Evolutionary conservation across 192 early-diverging fungal species (phyloP).

Genomic region (Entophlyctis luteolus): DNA sequence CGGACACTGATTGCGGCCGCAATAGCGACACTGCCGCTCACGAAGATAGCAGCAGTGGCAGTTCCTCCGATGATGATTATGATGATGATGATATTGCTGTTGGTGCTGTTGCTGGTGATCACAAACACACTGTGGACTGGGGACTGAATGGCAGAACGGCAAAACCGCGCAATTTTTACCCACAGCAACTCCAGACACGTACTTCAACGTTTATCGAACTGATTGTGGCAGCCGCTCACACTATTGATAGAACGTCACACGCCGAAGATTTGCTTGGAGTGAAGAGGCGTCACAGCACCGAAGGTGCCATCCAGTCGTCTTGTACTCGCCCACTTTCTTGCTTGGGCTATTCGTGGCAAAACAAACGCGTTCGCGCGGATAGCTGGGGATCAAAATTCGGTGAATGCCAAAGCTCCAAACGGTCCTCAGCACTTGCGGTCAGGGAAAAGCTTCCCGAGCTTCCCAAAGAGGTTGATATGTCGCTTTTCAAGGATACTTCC

Average conservation of each 20-base stretch:
- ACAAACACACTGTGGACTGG: not conserved
- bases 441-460: not conserved
- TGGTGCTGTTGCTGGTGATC: not conserved
- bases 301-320: no score
- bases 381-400: no score
- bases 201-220: not conserved
- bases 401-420: no score
- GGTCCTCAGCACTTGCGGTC: not conserved
- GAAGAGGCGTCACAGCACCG: no score
- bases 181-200: not conserved
- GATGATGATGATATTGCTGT: not conserved
- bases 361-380: not conserved
- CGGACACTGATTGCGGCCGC: not conserved
- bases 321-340: not conserved
- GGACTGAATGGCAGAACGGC: no score
- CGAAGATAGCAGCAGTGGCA: no score
- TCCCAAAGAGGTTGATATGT: not conserved
- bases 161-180: not conserved
- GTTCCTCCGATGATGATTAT: not conserved
- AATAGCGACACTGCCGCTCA: not conserved
- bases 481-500: not conserved
- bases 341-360: not conserved
- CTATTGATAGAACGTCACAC: not conserved
- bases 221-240: not conserved
- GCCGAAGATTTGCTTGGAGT: not conserved